Conservation (phyloP, 2,329 filamentous ascomycete genomes). For the Botrytis aclada region DNA sequence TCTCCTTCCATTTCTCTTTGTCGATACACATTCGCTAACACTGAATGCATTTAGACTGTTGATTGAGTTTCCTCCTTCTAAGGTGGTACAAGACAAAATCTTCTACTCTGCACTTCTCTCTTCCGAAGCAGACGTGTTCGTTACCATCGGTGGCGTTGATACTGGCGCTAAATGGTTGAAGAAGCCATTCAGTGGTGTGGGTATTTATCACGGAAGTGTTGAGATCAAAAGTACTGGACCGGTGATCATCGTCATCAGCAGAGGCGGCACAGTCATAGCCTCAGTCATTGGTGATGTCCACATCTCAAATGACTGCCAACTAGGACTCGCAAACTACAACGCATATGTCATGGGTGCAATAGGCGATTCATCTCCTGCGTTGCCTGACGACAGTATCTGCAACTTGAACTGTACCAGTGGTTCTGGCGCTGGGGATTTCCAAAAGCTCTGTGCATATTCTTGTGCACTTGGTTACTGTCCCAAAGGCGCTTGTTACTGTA, state of each 20-base stretch:
- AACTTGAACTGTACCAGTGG: constrained; percentile 24
- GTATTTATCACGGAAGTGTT: constrained; percentile 11
- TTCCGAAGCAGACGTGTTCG: not conserved
- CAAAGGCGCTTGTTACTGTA: constrained; percentile 7
- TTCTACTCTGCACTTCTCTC: constrained; percentile 6
- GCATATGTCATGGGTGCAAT: not conserved
- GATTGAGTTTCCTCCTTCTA: not conserved
- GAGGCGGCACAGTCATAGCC: not conserved
- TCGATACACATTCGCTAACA: not conserved
- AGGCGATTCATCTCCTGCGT: not conserved
- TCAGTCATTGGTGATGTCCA: not conserved
- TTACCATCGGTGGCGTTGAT: not conserved
- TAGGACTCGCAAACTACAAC: not conserved
- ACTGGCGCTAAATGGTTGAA: not conserved
- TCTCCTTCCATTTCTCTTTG: not conserved
- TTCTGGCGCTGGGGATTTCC: constrained; percentile 37
- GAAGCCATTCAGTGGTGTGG: not conserved
- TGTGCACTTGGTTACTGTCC: constrained; percentile 30
- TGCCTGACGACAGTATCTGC: not conserved
- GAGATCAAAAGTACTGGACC: not conserved
- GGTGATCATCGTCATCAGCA: not conserved
- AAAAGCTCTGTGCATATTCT: constrained; percentile 39
- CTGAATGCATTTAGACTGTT: not conserved
- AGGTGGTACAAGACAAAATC: not conserved
- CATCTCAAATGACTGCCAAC: not conserved